Percentiles rank a stretch among this genome's conserved stretches.
Evolutionary conservation across 805 yeast species (phyloP).

Genomic region (Zygotorulaspora danielsina): DNA sequence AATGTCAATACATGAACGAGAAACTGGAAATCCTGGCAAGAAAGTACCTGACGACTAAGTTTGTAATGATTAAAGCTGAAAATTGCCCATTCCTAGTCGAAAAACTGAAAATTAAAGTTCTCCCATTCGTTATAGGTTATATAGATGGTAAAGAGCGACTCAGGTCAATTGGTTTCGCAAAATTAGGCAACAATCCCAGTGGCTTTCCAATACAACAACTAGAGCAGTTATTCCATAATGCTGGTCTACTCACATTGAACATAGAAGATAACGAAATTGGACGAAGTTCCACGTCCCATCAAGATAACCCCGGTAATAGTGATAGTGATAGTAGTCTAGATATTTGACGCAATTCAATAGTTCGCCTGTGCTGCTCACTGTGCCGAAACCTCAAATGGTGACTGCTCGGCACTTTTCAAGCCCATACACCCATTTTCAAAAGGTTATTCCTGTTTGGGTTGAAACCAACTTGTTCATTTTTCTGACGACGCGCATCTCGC

Average conservation of each 20-base stretch:
- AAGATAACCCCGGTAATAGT: neutral
- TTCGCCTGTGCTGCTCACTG: too few species aligned
- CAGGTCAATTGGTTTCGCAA: conserved; percentile 66
- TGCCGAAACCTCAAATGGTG: too few species aligned
- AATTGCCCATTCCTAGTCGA: conserved; percentile 69
- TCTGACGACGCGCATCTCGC: too few species aligned
- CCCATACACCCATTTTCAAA: too few species aligned
- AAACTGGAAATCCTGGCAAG: conserved; percentile 45
- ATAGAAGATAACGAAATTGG: neutral
- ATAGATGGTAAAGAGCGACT: conserved; percentile 54
- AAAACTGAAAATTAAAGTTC: conserved; percentile 56
- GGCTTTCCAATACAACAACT: conserved; percentile 46
- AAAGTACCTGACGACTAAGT: conserved; percentile 52
- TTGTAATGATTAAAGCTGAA: conserved; percentile 54
- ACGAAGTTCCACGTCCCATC: neutral
- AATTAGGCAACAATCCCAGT: conserved; percentile 46
- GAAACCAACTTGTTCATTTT: too few species aligned
- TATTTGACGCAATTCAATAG: neutral
- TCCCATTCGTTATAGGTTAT: conserved; percentile 68
- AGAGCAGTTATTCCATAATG: conserved; percentile 40
- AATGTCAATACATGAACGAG: conserved; percentile 57
- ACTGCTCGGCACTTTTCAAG: too few species aligned
- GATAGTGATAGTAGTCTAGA: conserved; percentile 2
- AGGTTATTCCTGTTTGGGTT: too few species aligned
- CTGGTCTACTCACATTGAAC: conserved; percentile 11